Evolutionary conservation across 2,329 filamentous ascomycete species (phyloP).

Genomic region (Herpotrichia juniperi): DNA sequence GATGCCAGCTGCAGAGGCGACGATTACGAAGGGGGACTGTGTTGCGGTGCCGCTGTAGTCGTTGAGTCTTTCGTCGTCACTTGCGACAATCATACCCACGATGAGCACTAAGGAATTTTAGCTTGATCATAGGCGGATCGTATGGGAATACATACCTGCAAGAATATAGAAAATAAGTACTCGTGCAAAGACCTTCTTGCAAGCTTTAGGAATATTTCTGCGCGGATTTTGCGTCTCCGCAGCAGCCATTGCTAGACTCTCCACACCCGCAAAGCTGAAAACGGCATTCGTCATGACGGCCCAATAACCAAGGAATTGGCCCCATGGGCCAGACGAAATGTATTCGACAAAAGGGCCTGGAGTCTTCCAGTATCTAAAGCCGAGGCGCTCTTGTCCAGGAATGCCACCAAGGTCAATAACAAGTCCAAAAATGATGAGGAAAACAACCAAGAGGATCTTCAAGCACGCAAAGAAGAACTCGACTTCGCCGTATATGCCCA

Average conservation of each 20-base stretch:
- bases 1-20: constrained; percentile 70
- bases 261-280: constrained; percentile 34
- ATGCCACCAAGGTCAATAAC: constrained; percentile 37
- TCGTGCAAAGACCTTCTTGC: constrained; percentile 59
- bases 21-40: constrained; percentile 60
- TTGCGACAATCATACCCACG: constrained; percentile 63
- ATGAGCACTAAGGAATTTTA: constrained; percentile 48
- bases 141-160: constrained; percentile 48
- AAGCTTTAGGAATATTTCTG: constrained; percentile 57
- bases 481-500: constrained; percentile 47
- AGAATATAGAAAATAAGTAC: constrained; percentile 60
- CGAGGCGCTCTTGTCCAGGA: constrained; percentile 43
- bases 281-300: constrained; percentile 59
- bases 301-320: constrained; percentile 66
- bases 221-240: constrained; percentile 39
- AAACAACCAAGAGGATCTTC: constrained; percentile 47
- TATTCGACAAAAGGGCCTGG: constrained; percentile 59
- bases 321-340: constrained; percentile 60
- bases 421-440: constrained; percentile 33
- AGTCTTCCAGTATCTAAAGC: constrained; percentile 71
- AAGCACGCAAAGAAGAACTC: constrained; percentile 57
- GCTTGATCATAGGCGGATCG: constrained; percentile 53
- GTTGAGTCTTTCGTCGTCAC: constrained; percentile 56
- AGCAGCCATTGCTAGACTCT: constrained; percentile 35
- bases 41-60: constrained; percentile 47